A percentile compares a stretch with the other conserved stretches of the same genome.
These are phyloP conservation scores for Omphalea diandra DNA, from an alignment of 441 rosid species.

Conservation along the genomic window DNA sequence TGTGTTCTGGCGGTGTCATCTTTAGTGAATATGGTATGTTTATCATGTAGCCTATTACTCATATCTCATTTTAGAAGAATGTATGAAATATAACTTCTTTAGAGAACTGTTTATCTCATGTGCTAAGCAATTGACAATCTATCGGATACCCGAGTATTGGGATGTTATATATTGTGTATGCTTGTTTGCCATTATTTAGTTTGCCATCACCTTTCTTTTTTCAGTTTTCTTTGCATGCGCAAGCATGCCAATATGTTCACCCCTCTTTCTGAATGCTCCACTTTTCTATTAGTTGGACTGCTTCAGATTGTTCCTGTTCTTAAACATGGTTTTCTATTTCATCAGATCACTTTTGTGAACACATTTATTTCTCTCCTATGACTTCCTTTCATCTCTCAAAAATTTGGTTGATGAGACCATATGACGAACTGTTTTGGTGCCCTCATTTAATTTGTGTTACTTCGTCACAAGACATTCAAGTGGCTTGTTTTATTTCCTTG, in stretches of 20 bases:
- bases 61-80: not conserved
- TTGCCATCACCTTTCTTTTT: not conserved
- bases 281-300: not conserved
- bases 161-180: not conserved
- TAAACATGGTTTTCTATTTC: not conserved
- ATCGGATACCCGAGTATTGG: not conserved
- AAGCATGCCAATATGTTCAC: not conserved
- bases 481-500: not conserved
- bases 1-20: slow-evolving; percentile 73
- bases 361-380: too few species aligned
- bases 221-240: not conserved
- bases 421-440: too few species aligned
- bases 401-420: too few species aligned
- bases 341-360: not conserved
- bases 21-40: slow-evolving; percentile 67
- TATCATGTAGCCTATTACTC: not conserved
- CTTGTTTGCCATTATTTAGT: not conserved
- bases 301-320: not conserved
- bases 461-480: too few species aligned
- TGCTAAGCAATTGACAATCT: not conserved
- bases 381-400: too few species aligned
- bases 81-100: not conserved
- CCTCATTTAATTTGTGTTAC: too few species aligned
- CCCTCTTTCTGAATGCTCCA: not conserved
- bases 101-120: not conserved